Base-by-base conservation (phyloP, 306 rosid species). In the Sicyos baderoa region DNA sequence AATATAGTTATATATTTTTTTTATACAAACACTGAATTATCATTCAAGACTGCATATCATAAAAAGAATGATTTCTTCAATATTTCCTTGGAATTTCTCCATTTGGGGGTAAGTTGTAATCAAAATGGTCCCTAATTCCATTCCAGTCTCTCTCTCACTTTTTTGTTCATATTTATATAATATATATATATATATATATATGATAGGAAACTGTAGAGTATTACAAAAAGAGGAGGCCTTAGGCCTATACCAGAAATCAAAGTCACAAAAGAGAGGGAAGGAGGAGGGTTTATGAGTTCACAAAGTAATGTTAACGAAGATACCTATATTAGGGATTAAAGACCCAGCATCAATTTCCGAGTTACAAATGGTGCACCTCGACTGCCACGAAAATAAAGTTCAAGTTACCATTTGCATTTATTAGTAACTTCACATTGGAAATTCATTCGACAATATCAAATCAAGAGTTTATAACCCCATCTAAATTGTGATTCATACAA, bases 361-460 rank as follows among this genome's bases (percentile, higher is more conserved):
- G 80, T 77, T 84, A 88, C 99, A 93, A 70, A 88, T 78, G 72
- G 96, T 71, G 79, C 97, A 93, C 81, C 96, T 90, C 66, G 97
- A 84, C 99, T 90, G 98, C 71, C 57, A 81, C 15, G 66, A 78
- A 89, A 88, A 82, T 85, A 80, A 63, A 82, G 79, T 42, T 75
- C 71, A 73, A 78, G 80, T 82, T 80, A 84, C 59, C 78, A 82
- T 79, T 76, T 77, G 65, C 57, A 78, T 73, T 82, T 74, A 75
- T 74, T 74, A 68, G 65, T 68, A 68, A 32, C 35, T 78, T 71
- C 72, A 72, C 72, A 74, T 73, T 72, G 77, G 70, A 75, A 68
- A 74, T 79, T 52, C 82, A 82, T 72, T 59, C 7, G 10, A 45
- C 61, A 61, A 63, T 58, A 85, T 53, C 9, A 72, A 35, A 56